These are phyloP conservation scores for Botrytis squamosa DNA, from an alignment of 2,329 filamentous ascomycete species.

Conservation along the genomic window DNA sequence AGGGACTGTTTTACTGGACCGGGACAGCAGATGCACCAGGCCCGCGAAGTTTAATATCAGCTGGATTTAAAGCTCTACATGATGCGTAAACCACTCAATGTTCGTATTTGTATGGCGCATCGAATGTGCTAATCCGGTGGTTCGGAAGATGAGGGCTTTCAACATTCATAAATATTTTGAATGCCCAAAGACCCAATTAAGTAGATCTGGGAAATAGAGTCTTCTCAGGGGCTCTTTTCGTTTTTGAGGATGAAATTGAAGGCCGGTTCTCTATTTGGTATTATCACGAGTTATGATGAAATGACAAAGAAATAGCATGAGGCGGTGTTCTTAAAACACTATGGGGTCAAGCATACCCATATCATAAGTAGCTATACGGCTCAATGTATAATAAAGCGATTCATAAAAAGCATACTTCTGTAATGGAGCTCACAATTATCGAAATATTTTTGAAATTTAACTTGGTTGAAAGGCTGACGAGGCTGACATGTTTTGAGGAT, in stretches of 20 bases:
- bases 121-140: background rate
- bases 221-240: background rate
- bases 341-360: background rate
- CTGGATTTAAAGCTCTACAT: slow-evolving; percentile 59
- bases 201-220: background rate
- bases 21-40: slow-evolving; percentile 68
- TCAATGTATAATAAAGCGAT: slow-evolving; percentile 19
- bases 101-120: background rate
- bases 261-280: background rate
- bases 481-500: slow-evolving; percentile 3
- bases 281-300: slow-evolving; percentile 16
- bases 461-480: slow-evolving; percentile 3
- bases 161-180: background rate
- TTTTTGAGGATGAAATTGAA: background rate
- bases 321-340: background rate
- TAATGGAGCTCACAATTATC: background rate
- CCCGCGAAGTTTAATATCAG: slow-evolving; percentile 56
- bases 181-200: background rate
- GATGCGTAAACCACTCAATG: background rate
- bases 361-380: background rate
- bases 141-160: background rate
- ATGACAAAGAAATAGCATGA: background rate
- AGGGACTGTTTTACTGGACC: slow-evolving; percentile 81
- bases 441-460: background rate
- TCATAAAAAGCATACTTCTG: background rate